A percentile compares a stretch with the other conserved stretches of the same genome.
Evolutionary conservation across 176 grass and related monocot genomes (phyloP).

Genomic region (Aegilops umbellulata): DNA sequence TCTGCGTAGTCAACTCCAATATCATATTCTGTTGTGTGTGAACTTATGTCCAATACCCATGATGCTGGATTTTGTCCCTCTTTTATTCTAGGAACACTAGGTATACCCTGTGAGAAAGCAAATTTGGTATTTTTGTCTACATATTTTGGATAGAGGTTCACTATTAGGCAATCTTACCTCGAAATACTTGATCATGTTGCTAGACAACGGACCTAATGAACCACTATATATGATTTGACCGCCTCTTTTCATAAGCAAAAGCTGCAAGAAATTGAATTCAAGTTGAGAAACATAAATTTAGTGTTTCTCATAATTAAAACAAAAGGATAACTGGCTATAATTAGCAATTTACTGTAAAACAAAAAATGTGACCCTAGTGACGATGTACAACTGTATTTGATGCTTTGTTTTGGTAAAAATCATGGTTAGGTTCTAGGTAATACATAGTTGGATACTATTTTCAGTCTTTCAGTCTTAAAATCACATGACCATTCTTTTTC

Average conservation of each 20-base stretch:
- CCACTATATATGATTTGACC: constrained; percentile 76
- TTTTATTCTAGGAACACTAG: constrained; percentile 67
- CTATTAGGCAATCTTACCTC: constrained; percentile 53
- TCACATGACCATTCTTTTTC: background rate
- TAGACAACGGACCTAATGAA: constrained; percentile 66
- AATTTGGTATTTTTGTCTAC: background rate
- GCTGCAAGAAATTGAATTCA: constrained; percentile 45
- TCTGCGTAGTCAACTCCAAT: constrained; percentile 60
- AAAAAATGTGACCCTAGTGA: background rate
- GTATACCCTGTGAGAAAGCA: constrained; percentile 52
- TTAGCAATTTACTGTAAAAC: background rate
- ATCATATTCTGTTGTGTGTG: constrained; percentile 55
- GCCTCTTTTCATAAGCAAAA: constrained; percentile 91
- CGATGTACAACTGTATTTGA: background rate
- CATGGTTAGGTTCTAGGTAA: background rate
- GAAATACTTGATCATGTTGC: constrained; percentile 81
- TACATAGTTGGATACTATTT: background rate
- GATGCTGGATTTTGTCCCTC: constrained; percentile 71
- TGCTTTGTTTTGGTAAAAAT: background rate
- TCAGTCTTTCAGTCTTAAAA: background rate
- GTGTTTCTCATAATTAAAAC: background rate
- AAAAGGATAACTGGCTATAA: background rate
- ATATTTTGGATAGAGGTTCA: background rate
- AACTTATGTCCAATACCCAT: constrained; percentile 81
- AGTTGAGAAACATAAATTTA: background rate